Conservation (phyloP, 352 stramenopile genomes). For the Phytophthora cryptogea region DNA sequence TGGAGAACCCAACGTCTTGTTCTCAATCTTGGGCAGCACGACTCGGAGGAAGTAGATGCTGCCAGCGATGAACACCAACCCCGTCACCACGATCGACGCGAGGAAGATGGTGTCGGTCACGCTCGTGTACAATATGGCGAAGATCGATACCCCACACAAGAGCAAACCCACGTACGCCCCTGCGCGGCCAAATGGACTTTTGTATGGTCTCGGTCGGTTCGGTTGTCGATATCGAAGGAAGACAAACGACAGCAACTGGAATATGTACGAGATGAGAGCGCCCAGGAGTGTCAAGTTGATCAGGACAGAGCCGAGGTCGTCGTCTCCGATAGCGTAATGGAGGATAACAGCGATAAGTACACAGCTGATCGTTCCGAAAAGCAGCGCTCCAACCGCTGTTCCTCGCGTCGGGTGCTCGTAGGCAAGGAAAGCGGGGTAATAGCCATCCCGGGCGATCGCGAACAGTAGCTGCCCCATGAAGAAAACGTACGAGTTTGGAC, state of each 20-base stretch:
- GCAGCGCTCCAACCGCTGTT: constrained; percentile 50
- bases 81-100: constrained; percentile 50
- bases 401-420: constrained; percentile 32
- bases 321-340: constrained; percentile 60
- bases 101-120: constrained; percentile 53
- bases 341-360: constrained; percentile 47
- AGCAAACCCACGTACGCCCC: constrained; percentile 46
- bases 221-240: constrained; percentile 52
- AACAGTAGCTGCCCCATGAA: constrained; percentile 67
- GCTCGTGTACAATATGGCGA: constrained; percentile 65
- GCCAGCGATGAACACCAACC: constrained; percentile 47
- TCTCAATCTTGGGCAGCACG: constrained; percentile 47
- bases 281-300: constrained; percentile 50
- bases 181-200: constrained; percentile 49
- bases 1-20: constrained; percentile 28
- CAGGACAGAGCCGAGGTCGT: constrained; percentile 54
- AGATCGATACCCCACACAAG: constrained; percentile 44
- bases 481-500: constrained; percentile 72
- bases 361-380: constrained; percentile 44
- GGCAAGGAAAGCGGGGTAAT: constrained; percentile 51
- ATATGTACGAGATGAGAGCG: constrained; percentile 61
- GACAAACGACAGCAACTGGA: constrained; percentile 69
- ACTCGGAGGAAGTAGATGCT: constrained; percentile 45
- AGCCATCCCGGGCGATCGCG: constrained; percentile 63
- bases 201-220: constrained; percentile 51